Conservation (phyloP, 148 eudicot genomes). For the Fagopyrum homotropicum region DNA sequence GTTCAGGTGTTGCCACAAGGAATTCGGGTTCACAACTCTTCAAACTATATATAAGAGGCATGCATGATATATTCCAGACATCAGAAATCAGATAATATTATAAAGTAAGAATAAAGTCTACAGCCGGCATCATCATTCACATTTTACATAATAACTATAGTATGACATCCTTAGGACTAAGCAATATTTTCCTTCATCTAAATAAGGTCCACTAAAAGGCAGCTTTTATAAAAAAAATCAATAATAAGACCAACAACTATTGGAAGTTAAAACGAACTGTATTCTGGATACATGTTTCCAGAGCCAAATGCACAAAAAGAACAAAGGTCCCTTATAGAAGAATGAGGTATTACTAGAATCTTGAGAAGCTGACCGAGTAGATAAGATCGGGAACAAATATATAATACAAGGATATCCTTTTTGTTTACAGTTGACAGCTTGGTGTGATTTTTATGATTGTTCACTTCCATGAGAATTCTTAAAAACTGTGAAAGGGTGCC, state of each 20-base stretch:
- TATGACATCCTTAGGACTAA: not conserved
- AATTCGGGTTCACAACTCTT: conserved; percentile 92
- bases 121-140: not conserved
- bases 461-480: not conserved
- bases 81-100: not conserved
- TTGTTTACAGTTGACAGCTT: not conserved
- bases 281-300: not conserved
- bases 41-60: conserved; percentile 36
- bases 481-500: not conserved
- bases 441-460: not conserved
- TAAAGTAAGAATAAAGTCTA: not conserved
- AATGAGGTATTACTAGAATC: not conserved
- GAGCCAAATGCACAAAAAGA: not conserved
- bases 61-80: conserved; percentile 1
- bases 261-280: not conserved
- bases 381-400: not conserved
- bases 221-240: not conserved
- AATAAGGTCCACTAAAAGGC: not conserved
- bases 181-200: not conserved
- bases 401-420: not conserved
- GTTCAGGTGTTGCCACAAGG: conserved; percentile 81
- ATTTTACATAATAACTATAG: not conserved
- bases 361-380: not conserved
- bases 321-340: not conserved
- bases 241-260: not conserved